These are phyloP conservation scores for Talaromyces proteolyticus DNA, from an alignment of 495 filamentous ascomycete species.

Conservation along the genomic window DNA sequence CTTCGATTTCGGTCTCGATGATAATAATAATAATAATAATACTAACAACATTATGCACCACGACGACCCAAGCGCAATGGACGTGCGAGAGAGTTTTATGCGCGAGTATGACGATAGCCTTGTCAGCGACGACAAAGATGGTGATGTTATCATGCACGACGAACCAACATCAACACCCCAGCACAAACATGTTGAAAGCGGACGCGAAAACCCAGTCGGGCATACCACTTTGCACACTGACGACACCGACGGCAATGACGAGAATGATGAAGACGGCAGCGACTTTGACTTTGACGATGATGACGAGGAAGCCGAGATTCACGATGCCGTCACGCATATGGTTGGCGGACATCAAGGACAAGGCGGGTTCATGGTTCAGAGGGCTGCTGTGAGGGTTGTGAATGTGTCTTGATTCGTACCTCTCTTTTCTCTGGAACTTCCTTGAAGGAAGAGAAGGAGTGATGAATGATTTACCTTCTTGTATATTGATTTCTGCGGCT, in stretches of 20 bases:
- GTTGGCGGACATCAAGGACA: background rate
- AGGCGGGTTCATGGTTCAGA: slow-evolving; percentile 1
- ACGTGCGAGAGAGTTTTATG: background rate
- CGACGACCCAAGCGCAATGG: background rate
- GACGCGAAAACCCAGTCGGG: no score
- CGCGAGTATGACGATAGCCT: background rate
- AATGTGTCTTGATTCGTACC: slow-evolving; percentile 3
- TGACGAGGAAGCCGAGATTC: slow-evolving; percentile 3
- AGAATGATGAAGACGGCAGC: background rate
- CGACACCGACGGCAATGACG: background rate
- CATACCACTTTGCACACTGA: no score
- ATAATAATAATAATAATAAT: no score
- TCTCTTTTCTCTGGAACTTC: background rate
- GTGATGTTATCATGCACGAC: background rate
- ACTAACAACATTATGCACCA: background rate
- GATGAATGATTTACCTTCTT: background rate
- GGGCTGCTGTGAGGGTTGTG: slow-evolving; percentile 4
- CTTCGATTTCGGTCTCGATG: background rate
- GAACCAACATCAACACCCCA: background rate
- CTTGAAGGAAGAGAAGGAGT: background rate
- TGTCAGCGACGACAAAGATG: background rate
- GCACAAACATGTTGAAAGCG: background rate
- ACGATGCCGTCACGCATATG: slow-evolving; percentile 4
- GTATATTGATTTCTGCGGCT: background rate
- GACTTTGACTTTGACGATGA: background rate